These are phyloP conservation scores for Astraeus odoratus DNA, from an alignment of 768 basidiomycete species.

Conservation along the genomic window DNA sequence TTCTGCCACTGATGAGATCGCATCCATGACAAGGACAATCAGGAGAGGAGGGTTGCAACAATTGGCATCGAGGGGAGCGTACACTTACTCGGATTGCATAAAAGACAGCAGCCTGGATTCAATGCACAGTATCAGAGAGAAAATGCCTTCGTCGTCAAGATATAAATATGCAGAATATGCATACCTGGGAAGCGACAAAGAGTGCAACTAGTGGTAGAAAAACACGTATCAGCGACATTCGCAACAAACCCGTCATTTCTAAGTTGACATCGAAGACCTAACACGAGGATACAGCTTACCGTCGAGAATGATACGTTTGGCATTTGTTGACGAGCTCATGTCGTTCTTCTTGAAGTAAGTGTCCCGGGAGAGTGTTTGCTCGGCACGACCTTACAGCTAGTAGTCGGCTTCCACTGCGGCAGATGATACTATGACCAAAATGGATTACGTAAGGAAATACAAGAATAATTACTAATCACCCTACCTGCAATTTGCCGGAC, in stretches of 20 bases:
- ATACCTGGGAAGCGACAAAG: slow-evolving; percentile 45
- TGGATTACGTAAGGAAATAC: too few relatives aligned
- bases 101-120: slow-evolving; percentile 63
- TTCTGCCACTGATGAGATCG: background rate
- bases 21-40: too few relatives aligned
- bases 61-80: background rate
- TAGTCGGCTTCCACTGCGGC: too few relatives aligned
- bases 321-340: slow-evolving; percentile 20
- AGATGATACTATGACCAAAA: too few relatives aligned
- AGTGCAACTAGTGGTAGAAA: slow-evolving; percentile 37
- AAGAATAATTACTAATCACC: too few relatives aligned
- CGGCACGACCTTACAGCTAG: too few relatives aligned
- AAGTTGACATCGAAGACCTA: background rate
- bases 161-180: slow-evolving; percentile 8
- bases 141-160: slow-evolving; percentile 2
- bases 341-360: too few relatives aligned
- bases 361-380: too few relatives aligned
- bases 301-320: slow-evolving; percentile 41
- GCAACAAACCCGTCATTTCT: background rate
- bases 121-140: slow-evolving; percentile 2
- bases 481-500: too few relatives aligned
- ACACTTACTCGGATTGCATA: slow-evolving; percentile 63
- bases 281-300: slow-evolving; percentile 23
- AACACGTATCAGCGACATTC: slow-evolving; percentile 4
- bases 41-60: background rate